Evolutionary conservation across 1,284 basidiomycete genomes (phyloP).

Genomic region (Tilletia horrida): DNA sequence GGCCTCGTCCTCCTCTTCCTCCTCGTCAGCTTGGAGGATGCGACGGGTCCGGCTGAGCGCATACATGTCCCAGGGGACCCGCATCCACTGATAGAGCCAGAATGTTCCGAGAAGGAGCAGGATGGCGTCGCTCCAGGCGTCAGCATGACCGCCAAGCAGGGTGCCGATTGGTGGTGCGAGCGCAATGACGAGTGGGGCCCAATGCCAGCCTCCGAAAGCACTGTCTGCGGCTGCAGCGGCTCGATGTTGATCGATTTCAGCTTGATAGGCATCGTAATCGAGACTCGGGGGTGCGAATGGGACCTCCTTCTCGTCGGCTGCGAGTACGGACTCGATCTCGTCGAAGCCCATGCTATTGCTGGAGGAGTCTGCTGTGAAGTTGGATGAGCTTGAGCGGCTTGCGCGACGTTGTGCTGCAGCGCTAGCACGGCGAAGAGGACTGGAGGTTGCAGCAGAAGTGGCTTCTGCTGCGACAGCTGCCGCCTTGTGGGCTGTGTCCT

Average conservation of each 20-base stretch:
- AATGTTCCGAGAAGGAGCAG: constrained; percentile 54
- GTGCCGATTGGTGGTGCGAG: constrained; percentile 42
- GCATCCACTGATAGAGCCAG: constrained; percentile 50
- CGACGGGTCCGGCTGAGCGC: constrained; percentile 40
- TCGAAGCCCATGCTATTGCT: constrained; percentile 1
- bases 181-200: constrained; percentile 41
- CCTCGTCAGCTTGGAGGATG: constrained; percentile 31
- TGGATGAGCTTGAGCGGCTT: not conserved
- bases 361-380: not conserved
- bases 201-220: constrained; percentile 44
- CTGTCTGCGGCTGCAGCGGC: constrained; percentile 24
- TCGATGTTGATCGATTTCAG: constrained; percentile 18
- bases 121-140: constrained; percentile 56
- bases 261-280: constrained; percentile 6
- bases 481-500: not conserved
- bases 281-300: constrained; percentile 9
- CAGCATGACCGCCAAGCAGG: constrained; percentile 50
- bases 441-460: too few relatives aligned
- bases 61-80: constrained; percentile 53
- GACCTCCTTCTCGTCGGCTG: constrained; percentile 4
- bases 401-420: not conserved
- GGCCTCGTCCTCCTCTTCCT: constrained; percentile 21
- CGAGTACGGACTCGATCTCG: constrained; percentile 15
- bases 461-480: not conserved
- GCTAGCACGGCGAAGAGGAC: not conserved